Conservation (phyloP, 2,329 filamentous ascomycete species). For the Fusarium sp. region DNA sequence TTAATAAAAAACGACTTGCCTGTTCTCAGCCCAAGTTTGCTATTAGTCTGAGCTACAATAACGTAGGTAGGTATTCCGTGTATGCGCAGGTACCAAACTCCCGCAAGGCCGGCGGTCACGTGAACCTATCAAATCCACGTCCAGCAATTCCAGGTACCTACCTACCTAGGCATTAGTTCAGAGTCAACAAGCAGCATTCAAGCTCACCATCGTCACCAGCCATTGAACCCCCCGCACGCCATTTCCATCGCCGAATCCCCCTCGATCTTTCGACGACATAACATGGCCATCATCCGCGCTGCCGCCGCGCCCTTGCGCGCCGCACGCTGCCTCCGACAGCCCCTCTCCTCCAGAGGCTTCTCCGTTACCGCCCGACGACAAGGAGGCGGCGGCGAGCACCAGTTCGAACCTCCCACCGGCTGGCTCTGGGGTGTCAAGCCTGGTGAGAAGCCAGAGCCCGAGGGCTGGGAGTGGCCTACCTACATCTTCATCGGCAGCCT, state of each 20-base stretch:
- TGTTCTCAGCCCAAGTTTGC: background rate
- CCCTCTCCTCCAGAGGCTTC: slow-evolving; percentile 53
- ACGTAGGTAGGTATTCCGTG: background rate
- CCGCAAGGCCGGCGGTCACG: slow-evolving; percentile 31
- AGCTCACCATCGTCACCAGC: slow-evolving; percentile 40
- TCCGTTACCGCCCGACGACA: slow-evolving; percentile 57
- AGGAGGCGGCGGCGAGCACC: slow-evolving; percentile 66
- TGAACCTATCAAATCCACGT: slow-evolving; percentile 41
- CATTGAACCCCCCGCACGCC: slow-evolving; percentile 46
- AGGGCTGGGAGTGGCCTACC: slow-evolving; percentile 93
- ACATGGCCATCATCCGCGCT: slow-evolving; percentile 53
- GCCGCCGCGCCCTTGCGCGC: slow-evolving; percentile 52
- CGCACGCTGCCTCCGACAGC: slow-evolving; percentile 53
- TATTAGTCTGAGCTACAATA: slow-evolving; percentile 8
- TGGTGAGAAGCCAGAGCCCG: slow-evolving; percentile 93
- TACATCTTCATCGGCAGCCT: slow-evolving; percentile 86
- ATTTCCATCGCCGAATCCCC: slow-evolving; percentile 39
- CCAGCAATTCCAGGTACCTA: slow-evolving; percentile 33
- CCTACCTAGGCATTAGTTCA: slow-evolving; percentile 32
- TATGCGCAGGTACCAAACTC: slow-evolving; percentile 3
- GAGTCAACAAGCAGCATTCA: slow-evolving; percentile 39
- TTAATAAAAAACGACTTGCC: background rate
- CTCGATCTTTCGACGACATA: slow-evolving; percentile 31
- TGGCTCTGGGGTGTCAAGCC: slow-evolving; percentile 96
- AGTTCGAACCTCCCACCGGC: slow-evolving; percentile 89